Base-by-base conservation (phyloP, 2,329 filamentous ascomycete species). In the Pseudogymnoascus sp. region DNA sequence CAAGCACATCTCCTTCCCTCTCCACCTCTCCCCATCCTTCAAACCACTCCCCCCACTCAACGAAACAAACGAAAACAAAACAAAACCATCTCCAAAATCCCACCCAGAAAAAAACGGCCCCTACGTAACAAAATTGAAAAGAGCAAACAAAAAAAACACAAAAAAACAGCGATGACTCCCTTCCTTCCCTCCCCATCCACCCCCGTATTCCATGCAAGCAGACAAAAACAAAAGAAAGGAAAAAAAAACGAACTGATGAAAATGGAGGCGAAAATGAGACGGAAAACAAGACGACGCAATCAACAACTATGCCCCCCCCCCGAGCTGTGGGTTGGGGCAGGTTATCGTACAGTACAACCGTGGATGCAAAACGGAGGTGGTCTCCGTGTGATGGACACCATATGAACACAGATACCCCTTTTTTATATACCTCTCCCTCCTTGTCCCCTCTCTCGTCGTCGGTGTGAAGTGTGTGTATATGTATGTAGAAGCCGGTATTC, bases 321-420 rank as follows among this genome's bases (percentile, higher is more conserved):
- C 14, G 2, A 2, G 12, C 6, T 47, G 8, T 18, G 43, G 43
- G 25, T 18, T 33, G 25, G 43, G 41, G 25, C 25, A 6, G 43
- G 25, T 53, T 53, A 53, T 53, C 43, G 43, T 53, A 53, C 43
- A 53, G 25, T 53, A 53, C 43, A 53, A 7, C 43, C 43, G 43
- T 53, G 18, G 43, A 53, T 53, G 43, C 43, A 4, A 33, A 53
- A 53, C 43, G 43, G 43, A 53, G 2, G 5, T 4, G 25, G 43
- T 25, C 43, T 3, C n/a, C 43, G 43, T 8, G 25, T 11, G 25
- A 18, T 53, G 43, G 43, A 53, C 25, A 28, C 25, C 43, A 53
- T 53, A 53, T 53, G 25, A 18, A 53, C 43, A 50, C 25, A 53
- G 25, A 53, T 53, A 53, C 25, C 43, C 43, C 22, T 25, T 53